Evolutionary conservation across 2,329 filamentous ascomycete genomes (phyloP), one percentile per base, ranked within the genome.

Genomic region (Aspergillus tanneri): DNA sequence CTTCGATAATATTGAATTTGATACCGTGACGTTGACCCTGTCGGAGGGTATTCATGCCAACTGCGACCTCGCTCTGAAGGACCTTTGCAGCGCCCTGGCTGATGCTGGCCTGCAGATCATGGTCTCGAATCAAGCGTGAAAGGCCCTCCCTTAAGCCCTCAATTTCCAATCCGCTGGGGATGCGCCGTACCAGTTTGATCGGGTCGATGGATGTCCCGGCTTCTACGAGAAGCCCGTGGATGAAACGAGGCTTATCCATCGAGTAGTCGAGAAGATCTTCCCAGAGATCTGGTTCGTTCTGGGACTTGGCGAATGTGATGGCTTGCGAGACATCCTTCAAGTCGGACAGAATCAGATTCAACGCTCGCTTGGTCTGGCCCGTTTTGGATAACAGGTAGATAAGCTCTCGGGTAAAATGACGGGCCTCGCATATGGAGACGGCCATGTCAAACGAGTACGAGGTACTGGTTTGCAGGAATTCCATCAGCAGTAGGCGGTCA

Each of bases 171-270:
- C 93, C 91, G 63, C 95, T 90, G 0, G 93, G 93, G 22, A 99
- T 99, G 4, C 91, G 83, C 11, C 88, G 81, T 5, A 99, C 89
- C 3, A 99, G 81, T 12, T 86, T 87, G 53, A 97, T 92, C 0
- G 93, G 93, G 62, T 97, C 86, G 62, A 99, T 93, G 1, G 90
- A 84, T 1, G 91, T 97, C 27, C 93, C 93, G 1, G 96, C 92
- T 72, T 97, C 90, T 62, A 96, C 90, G 0, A 99, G 81, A 3
- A 99, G 76, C 0, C 88, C 91, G 10, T 89, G 86, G 57, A 99
- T 97, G 72, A 99, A 99, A 32, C 83, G 83, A 1, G 93, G 93
- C 64, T 96, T 96, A 72, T 96, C 90, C 93, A 99, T 97, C 52
- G 88, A 92, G 69, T 97, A 97, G 59, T 92, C 84, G 5, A 99